These are phyloP conservation scores for Cryptomeria japonica DNA, from an alignment of 75 land plant species.

Conservation along the genomic window DNA sequence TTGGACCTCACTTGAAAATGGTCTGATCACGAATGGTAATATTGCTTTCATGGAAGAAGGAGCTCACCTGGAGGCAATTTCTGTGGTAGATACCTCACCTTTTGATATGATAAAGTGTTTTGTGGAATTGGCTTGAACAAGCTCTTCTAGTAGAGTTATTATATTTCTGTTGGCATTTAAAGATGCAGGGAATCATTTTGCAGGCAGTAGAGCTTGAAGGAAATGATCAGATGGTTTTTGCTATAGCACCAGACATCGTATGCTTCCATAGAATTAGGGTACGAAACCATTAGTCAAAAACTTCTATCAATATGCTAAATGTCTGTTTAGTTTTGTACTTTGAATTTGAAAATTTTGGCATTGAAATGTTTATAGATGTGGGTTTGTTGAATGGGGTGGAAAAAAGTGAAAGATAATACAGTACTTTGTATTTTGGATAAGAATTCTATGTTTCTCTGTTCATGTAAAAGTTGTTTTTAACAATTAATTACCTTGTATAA, in stretches of 20 bases:
- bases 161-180: not conserved
- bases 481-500: not conserved
- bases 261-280: conserved; percentile 5
- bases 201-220: not conserved
- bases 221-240: not conserved
- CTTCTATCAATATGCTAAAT: not conserved
- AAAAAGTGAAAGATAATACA: not conserved
- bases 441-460: not conserved
- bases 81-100: not conserved
- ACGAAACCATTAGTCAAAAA: not conserved
- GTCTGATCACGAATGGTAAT: not conserved
- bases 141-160: not conserved
- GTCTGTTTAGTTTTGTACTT: not conserved
- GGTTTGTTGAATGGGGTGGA: not conserved
- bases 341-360: not conserved
- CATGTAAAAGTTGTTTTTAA: not conserved
- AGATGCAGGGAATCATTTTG: not conserved
- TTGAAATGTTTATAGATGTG: not conserved
- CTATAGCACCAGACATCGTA: conserved; percentile 12
- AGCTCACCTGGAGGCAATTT: conserved; percentile 1
- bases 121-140: not conserved
- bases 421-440: not conserved
- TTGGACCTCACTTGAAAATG: conserved; percentile 3
- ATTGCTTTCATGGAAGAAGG: conserved; percentile 11
- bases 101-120: not conserved